A percentile compares a stretch with the other conserved stretches of the same genome.
These are phyloP conservation scores for Moricandia arvensis DNA, from an alignment of 345 rosid genomes.

Conservation along the genomic window DNA sequence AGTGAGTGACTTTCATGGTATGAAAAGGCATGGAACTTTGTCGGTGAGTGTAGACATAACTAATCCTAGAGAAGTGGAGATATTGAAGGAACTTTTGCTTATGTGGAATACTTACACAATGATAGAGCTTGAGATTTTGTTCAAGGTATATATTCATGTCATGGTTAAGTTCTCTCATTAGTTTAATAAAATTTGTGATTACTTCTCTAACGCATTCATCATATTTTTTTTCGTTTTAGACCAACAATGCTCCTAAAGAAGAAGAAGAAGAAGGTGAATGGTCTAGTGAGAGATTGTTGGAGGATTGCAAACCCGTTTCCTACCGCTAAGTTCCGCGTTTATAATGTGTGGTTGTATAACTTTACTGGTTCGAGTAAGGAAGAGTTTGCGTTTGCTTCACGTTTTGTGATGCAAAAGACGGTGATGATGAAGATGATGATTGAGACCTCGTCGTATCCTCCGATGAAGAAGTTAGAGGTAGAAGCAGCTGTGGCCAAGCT, in stretches of 20 bases:
- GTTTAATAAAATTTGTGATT: background rate
- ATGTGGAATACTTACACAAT: slow-evolving; percentile 1
- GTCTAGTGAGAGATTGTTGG: background rate
- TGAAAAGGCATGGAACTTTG: background rate
- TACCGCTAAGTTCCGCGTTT: background rate
- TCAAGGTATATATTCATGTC: background rate
- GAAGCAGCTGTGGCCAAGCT: background rate
- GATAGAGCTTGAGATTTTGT: background rate
- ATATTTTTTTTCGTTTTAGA: background rate
- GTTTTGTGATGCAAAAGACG: background rate
- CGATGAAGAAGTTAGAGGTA: slow-evolving; percentile 30
- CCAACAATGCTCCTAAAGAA: background rate
- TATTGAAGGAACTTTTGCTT: slow-evolving; percentile 6
- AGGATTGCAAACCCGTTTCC: background rate
- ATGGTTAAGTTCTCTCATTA: background rate
- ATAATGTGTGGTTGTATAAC: background rate
- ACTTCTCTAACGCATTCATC: background rate
- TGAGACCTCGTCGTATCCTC: slow-evolving; percentile 41
- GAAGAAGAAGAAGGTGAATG: background rate
- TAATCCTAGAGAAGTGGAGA: slow-evolving; percentile 16
- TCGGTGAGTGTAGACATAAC: slow-evolving; percentile 1
- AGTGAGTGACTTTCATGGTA: background rate
- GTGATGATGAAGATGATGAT: slow-evolving; percentile 26
- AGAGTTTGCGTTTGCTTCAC: background rate
- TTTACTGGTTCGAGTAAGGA: background rate